A percentile compares a stretch with the other conserved stretches of the same genome.
Evolutionary conservation across 306 rosid species (phyloP).

Genomic region (Malus sylvestris): DNA sequence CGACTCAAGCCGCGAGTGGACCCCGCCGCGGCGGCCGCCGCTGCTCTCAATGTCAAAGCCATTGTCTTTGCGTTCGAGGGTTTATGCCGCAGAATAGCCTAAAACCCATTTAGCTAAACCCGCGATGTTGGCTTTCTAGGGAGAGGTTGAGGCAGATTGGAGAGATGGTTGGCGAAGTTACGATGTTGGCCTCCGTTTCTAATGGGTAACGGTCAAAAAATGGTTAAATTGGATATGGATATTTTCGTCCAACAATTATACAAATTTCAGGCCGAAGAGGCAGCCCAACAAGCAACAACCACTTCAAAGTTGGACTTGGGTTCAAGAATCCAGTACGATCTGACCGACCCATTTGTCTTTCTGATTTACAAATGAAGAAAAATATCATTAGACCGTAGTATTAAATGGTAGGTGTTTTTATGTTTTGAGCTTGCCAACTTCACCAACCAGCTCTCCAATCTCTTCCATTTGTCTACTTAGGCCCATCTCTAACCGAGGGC

Average conservation of each 20-base stretch:
- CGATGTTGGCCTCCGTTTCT: neutral
- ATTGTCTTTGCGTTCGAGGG: neutral
- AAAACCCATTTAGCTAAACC: neutral
- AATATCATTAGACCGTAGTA: accelerated
- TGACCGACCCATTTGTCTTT: neutral
- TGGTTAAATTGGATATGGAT: no score
- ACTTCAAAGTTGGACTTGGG: neutral
- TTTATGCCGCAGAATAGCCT: neutral
- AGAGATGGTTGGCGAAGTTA: neutral
- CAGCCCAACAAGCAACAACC: neutral
- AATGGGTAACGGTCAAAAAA: neutral
- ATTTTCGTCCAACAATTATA: no score
- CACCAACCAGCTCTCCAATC: no score
- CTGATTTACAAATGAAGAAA: accelerated
- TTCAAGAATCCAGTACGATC: neutral
- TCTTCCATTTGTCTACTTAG: no score
- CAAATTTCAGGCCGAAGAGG: neutral
- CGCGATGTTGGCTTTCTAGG: neutral
- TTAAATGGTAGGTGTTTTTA: no score
- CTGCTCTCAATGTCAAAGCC: conserved; percentile 52
- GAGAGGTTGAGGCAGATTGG: neutral
- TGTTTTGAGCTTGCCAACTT: no score
- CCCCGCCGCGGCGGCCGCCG: conserved; percentile 32
- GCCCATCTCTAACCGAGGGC: no score
- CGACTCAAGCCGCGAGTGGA: conserved; percentile 53